Base-by-base conservation (phyloP, 2,329 filamentous ascomycete species). In the Alternaria rosae region DNA sequence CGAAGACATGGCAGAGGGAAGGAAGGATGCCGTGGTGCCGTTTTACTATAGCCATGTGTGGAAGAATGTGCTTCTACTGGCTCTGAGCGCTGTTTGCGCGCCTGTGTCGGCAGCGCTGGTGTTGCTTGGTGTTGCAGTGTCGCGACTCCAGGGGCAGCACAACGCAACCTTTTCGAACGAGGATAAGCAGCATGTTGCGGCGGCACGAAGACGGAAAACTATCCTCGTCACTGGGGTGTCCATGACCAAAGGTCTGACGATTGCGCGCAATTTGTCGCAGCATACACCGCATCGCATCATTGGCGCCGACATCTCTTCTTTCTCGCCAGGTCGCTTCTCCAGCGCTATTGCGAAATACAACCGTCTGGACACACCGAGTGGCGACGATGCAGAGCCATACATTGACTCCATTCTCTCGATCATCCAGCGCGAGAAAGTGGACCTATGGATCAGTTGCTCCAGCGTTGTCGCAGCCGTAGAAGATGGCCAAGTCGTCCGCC, bases 401-500 rank as follows among this genome's bases (percentile, higher is more conserved):
- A 82, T 86, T 13, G 78, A 83, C 13, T 80, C 81, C 0, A 76
- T 93, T 4, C 74, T 91, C 2, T 78, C 86, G 9, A 83, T 93
- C 25, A 82, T 92, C 42, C 73, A 82, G 6, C 75, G 79, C 0
- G 89, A 93, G 65, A 81, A 84, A 0, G 84, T 92, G 5, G 86
- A 92, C 58, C 78, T 93, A 4, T 94, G 91, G 91, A 86, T 93
- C 4, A 89, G 87, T 20, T 92, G 90, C 69, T 92, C 90, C 0
- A 89, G 88, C n/a, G 87, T 91, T 9, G 84, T 85, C 1, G 87
- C 86, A 1, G 88, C 88, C 0, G 77, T 90, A 12, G 88, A 91
- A 70, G 91, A 93, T 73, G 90, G 87, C 0, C 77, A 85, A 35
- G 89, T 89, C 2, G 89, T 88, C 2, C 66, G 69, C 9, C 64